Conservation (phyloP, 768 basidiomycete genomes). For the Mycena polygramma region DNA sequence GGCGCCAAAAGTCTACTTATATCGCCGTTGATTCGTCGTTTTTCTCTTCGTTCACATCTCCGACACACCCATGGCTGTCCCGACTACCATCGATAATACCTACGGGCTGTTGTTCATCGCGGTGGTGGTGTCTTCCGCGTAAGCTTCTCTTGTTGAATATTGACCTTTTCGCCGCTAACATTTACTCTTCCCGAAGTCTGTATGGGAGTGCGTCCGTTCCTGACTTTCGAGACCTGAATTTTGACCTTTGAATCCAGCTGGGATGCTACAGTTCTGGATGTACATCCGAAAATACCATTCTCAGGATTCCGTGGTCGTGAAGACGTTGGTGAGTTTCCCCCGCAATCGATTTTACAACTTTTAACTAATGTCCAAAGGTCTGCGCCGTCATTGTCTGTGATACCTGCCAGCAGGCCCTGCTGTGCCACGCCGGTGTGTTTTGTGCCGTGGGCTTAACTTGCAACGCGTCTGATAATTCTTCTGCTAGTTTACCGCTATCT, state of each 20-base stretch:
- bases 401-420: constrained; percentile 27
- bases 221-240: neutral
- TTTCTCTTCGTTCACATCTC: neutral
- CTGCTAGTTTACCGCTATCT: constrained; percentile 30
- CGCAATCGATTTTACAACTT: neutral
- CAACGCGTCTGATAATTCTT: neutral
- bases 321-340: constrained; percentile 24
- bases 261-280: constrained; percentile 36
- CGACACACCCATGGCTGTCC: constrained; percentile 10
- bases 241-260: constrained; percentile 21
- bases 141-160: neutral
- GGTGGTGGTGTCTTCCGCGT: constrained; percentile 23
- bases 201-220: constrained; percentile 30
- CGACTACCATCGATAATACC: constrained; percentile 28
- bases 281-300: constrained; percentile 36
- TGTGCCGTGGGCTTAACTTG: neutral
- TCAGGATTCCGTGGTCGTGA: constrained; percentile 10
- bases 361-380: constrained; percentile 16
- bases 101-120: constrained; percentile 31
- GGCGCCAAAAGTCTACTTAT: neutral
- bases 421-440: constrained; percentile 27
- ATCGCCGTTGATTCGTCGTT: neutral
- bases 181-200: neutral
- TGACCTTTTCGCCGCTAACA: neutral
- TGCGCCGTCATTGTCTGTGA: constrained; percentile 31